phyloP scores from a whole-genome alignment of 805 yeast species.

The Spathaspora arborariae region DNA sequence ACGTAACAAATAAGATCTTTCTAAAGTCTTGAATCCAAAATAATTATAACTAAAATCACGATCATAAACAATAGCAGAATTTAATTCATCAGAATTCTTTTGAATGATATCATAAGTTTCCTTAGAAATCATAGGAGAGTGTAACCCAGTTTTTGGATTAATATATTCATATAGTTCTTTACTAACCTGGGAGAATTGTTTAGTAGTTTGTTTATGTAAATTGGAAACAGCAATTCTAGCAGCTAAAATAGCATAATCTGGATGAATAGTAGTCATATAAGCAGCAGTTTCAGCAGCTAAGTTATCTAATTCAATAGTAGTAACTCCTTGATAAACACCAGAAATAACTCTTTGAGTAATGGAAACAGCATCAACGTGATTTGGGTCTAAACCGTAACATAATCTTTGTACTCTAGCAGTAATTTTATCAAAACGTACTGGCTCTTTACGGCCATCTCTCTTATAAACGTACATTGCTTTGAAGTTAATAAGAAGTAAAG shows the following conservation, averaged over 20 bases:
- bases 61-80: conserved; percentile 43
- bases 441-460: conserved; percentile 93
- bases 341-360: conserved; percentile 93
- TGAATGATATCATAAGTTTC: conserved; percentile 38
- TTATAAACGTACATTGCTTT: conserved; percentile 85
- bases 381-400: conserved; percentile 89
- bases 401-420: conserved; percentile 88
- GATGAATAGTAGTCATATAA: conserved; percentile 94
- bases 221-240: conserved; percentile 95
- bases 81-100: conserved; percentile 38
- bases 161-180: conserved; percentile 70
- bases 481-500: not conserved
- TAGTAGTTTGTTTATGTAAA: conserved; percentile 90
- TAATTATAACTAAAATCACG: conserved; percentile 55
- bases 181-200: conserved; percentile 75
- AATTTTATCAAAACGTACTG: conserved; percentile 93
- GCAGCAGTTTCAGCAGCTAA: conserved; percentile 96
- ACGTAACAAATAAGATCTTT: conserved; percentile 54
- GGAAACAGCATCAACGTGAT: conserved; percentile 91
- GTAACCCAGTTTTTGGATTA: conserved; percentile 73
- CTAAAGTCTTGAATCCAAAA: conserved; percentile 60
- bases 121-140: conserved; percentile 42
- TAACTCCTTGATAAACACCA: conserved; percentile 97
- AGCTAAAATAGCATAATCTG: conserved; percentile 94
- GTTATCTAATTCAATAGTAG: conserved; percentile 70